Base-by-base conservation (phyloP, 176 grass and related monocot species). In the Rhipidocladum racemiflorum region DNA sequence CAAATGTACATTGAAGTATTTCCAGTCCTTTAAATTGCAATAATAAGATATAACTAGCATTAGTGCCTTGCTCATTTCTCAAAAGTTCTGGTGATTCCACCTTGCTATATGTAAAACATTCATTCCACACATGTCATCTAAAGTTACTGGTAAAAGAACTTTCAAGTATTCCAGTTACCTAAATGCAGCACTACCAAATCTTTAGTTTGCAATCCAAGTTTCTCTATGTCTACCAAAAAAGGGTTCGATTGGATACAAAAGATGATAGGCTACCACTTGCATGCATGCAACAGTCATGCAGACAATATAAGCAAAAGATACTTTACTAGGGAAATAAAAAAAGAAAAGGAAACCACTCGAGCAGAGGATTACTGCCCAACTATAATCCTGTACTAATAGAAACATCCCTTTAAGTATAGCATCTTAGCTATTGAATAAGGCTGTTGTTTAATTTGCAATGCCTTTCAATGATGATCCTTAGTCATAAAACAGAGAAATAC, bases 101-200 rank as follows among this genome's bases (percentile, higher is more conserved):
- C 28, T 28, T 45, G 49, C 2, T 67, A 34, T 82, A 38, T 61
- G 18, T 24, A 77, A 7, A 57, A 9, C 23, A 43, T 39, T 39
- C 36, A 35, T 39, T 39, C 36, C 36, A 39, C 36, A 39, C 7
- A 32, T 32, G 36, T 39, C 36, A 39, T 7, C 7, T 39, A 39
- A 39, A 39, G 36, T 39, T 39, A 39, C 36, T 15, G 55, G 6
- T 54, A 17, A 65, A 83, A 65, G 59, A 51, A 51, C 61, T 3
- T 12, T 72, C 54, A 85, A n/a, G 21, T 15, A 66, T 75, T 51
- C 34, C 32, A 54, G 30, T 21, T 75, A 78, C 15, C 15, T 21
- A 70, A 55, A 44, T 75, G 71, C 82, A 84, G 24, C 61, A 76
- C 59, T n/a, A 30, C 14, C 9, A 32, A 81, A 61, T 5, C 9